Evolutionary conservation across 2,329 filamentous ascomycete species (phyloP).

Genomic region (Microascus cirrosus): DNA sequence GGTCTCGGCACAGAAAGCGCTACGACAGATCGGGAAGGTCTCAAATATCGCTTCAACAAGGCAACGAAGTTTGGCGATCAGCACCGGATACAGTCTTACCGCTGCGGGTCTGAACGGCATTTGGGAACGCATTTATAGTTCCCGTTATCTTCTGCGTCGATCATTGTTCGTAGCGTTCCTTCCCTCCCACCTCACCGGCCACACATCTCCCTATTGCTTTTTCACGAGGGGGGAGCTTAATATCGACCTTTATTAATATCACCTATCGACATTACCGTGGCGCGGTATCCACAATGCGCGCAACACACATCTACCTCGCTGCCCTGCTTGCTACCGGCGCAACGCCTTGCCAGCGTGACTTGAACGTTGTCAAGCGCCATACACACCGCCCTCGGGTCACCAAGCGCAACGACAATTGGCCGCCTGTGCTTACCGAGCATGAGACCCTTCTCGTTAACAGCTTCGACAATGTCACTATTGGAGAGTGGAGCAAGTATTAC

Average conservation of each 20-base stretch:
- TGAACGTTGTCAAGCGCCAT: slow-evolving; percentile 14
- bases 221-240: too few relatives aligned
- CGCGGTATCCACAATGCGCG: not conserved
- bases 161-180: not conserved
- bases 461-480: slow-evolving; percentile 24
- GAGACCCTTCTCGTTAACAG: slow-evolving; percentile 23
- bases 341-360: slow-evolving; percentile 18
- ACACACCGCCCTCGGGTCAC: slow-evolving; percentile 19
- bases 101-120: not conserved
- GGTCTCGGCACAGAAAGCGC: not conserved
- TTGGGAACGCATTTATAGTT: not conserved
- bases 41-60: not conserved
- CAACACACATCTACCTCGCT: slow-evolving; percentile 6
- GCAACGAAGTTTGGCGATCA: not conserved
- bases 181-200: not conserved
- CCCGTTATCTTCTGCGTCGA: not conserved
- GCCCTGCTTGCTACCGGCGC: slow-evolving; percentile 10
- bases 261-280: not conserved
- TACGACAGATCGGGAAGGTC: not conserved
- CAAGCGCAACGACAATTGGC: slow-evolving; percentile 21
- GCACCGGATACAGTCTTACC: not conserved
- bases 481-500: slow-evolving; percentile 26
- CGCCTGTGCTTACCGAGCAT: slow-evolving; percentile 19
- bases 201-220: not conserved
- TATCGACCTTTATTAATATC: too few relatives aligned